These are phyloP conservation scores for Coleophoma crateriformis DNA, from an alignment of 2,329 filamentous ascomycete species.

Conservation along the genomic window DNA sequence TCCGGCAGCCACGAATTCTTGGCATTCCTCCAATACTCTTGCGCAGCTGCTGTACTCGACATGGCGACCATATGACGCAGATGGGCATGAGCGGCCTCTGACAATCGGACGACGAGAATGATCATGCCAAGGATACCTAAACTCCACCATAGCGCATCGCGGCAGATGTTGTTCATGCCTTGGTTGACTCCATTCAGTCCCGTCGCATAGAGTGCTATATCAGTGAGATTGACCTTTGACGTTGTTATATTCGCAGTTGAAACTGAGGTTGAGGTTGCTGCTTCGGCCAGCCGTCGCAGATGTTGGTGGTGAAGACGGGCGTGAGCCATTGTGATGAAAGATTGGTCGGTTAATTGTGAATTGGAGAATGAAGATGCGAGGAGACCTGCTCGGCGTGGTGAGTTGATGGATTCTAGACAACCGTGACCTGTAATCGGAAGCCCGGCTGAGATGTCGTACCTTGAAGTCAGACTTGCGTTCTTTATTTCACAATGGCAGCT, in stretches of 20 bases:
- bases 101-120: constrained; percentile 46
- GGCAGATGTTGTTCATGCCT: constrained; percentile 49
- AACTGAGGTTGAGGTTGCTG: background rate
- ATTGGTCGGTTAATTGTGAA: no score
- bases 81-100: constrained; percentile 49
- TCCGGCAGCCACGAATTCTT: constrained; percentile 56
- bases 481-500: background rate
- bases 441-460: background rate
- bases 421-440: background rate
- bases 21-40: constrained; percentile 53
- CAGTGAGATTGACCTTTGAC: constrained; percentile 5
- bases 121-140: constrained; percentile 49
- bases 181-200: constrained; percentile 57
- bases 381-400: background rate
- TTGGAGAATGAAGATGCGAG: background rate
- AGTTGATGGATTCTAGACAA: background rate
- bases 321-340: constrained; percentile 2
- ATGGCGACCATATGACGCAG: constrained; percentile 56
- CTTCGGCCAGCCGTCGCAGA: background rate
- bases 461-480: background rate
- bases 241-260: no score
- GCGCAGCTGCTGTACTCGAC: constrained; percentile 43
- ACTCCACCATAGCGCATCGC: constrained; percentile 54
- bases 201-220: constrained; percentile 48
- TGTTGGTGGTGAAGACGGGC: background rate